A percentile compares a stretch with the other conserved stretches of the same genome.
Conservation (phyloP, 2,329 filamentous ascomycete genomes). For the Didymellaceae sp. region DNA sequence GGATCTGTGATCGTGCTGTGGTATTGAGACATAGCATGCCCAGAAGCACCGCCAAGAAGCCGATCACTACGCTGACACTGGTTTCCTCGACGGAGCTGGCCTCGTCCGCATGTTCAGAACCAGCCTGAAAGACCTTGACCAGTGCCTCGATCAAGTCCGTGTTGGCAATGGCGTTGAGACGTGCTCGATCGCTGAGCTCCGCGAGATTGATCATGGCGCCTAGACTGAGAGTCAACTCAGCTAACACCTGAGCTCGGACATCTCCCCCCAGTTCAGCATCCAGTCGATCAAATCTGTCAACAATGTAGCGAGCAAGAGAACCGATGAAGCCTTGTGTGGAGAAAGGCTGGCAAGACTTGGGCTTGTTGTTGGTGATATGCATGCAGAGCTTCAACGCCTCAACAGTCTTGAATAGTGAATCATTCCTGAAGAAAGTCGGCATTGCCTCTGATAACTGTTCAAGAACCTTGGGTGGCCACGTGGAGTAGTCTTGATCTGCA, state of each 20-base stretch:
- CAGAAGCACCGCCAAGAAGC: slow-evolving; percentile 83
- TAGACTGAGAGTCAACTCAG: slow-evolving; percentile 77
- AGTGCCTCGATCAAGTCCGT: slow-evolving; percentile 64
- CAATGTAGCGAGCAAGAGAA: slow-evolving; percentile 41
- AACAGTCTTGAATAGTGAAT: slow-evolving; percentile 34
- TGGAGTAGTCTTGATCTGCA: slow-evolving; percentile 50
- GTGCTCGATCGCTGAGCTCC: slow-evolving; percentile 73
- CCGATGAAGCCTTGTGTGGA: slow-evolving; percentile 61
- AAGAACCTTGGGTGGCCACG: slow-evolving; percentile 56
- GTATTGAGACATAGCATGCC: slow-evolving; percentile 75
- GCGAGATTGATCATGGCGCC: slow-evolving; percentile 88
- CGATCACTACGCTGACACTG: slow-evolving; percentile 80
- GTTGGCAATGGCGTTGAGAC: slow-evolving; percentile 39
- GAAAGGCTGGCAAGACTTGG: slow-evolving; percentile 71
- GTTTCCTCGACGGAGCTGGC: slow-evolving; percentile 69
- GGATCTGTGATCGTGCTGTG: slow-evolving; percentile 53
- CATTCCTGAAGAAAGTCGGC: slow-evolving; percentile 35
- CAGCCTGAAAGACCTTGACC: slow-evolving; percentile 70
- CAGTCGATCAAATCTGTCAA: slow-evolving; percentile 32
- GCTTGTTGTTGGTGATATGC: slow-evolving; percentile 84
- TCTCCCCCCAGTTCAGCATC: slow-evolving; percentile 52
- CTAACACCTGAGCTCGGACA: slow-evolving; percentile 62
- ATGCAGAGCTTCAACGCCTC: slow-evolving; percentile 74
- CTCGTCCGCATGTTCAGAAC: slow-evolving; percentile 69
- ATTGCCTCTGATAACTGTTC: slow-evolving; percentile 59